These are phyloP conservation scores for Tricholoma sp. DNA, from an alignment of 768 basidiomycete genomes.

Conservation along the genomic window DNA sequence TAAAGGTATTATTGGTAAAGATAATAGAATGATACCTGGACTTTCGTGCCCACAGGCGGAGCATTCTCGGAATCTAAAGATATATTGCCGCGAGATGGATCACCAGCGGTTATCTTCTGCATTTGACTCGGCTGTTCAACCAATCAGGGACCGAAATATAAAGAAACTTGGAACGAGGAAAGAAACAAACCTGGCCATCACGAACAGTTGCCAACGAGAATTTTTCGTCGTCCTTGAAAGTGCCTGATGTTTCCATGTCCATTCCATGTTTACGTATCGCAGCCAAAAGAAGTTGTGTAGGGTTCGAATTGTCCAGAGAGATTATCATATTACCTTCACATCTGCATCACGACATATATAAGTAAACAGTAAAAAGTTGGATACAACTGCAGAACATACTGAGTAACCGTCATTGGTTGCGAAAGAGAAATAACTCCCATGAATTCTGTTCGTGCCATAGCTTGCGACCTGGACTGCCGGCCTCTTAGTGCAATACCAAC, in stretches of 20 bases:
- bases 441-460: conserved; percentile 23
- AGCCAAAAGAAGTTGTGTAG: conserved; percentile 53
- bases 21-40: conserved; percentile 34
- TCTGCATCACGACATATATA: conserved; percentile 26
- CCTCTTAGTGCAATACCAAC: conserved; percentile 54
- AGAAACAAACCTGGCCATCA: conserved; percentile 22
- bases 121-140: conserved; percentile 37
- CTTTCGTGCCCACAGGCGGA: conserved; percentile 42
- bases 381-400: conserved; percentile 27
- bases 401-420: conserved; percentile 45
- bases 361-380: neutral
- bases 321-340: conserved; percentile 73
- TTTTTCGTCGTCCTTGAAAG: conserved; percentile 47
- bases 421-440: conserved; percentile 41
- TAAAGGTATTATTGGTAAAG: neutral
- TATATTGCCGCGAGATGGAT: conserved; percentile 64
- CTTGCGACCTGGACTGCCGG: neutral
- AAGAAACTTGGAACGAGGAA: neutral
- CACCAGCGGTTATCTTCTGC: conserved; percentile 62
- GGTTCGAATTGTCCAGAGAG: conserved; percentile 50
- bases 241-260: conserved; percentile 18
- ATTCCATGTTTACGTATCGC: conserved; percentile 40
- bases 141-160: neutral
- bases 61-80: conserved; percentile 52
- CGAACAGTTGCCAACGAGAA: conserved; percentile 50